Conservation (phyloP, 345 rosid genomes). For the Eucalyptus regnans region DNA sequence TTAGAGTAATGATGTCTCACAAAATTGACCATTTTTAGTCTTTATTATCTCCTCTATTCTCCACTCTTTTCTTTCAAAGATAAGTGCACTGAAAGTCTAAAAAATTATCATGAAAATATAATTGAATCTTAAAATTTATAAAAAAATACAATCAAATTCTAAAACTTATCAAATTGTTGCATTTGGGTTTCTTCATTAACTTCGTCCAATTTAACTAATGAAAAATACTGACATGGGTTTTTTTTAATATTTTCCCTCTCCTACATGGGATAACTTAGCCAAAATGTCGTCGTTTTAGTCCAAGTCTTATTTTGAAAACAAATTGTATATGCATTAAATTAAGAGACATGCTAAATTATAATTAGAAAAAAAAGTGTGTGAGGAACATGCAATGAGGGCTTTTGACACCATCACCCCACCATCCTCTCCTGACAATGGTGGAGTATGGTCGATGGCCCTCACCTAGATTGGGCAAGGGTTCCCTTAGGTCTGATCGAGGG, state of each 20-base stretch:
- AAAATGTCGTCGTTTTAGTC: no score
- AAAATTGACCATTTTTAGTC: background rate
- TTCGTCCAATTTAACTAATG: background rate
- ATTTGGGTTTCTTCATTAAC: no score
- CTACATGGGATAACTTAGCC: background rate
- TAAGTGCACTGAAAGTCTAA: no score
- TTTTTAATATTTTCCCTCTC: background rate
- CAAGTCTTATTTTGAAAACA: no score
- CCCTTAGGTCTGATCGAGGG: background rate
- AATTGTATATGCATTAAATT: background rate
- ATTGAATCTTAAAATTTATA: accelerated
- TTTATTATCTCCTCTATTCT: background rate
- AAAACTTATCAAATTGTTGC: accelerated
- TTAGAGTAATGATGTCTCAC: background rate
- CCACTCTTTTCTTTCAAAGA: background rate
- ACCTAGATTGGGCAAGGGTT: background rate
- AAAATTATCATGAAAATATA: no score
- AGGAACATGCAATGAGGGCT: background rate
- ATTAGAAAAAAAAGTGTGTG: background rate
- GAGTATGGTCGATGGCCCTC: accelerated
- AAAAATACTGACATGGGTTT: no score
- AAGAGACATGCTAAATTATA: background rate
- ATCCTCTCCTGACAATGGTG: background rate
- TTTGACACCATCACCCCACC: background rate
- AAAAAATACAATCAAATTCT: accelerated